Evolutionary conservation across 2,329 filamentous ascomycete species (phyloP), one percentile per base, ranked within the genome.

Genomic region (Penicillium sp.): DNA sequence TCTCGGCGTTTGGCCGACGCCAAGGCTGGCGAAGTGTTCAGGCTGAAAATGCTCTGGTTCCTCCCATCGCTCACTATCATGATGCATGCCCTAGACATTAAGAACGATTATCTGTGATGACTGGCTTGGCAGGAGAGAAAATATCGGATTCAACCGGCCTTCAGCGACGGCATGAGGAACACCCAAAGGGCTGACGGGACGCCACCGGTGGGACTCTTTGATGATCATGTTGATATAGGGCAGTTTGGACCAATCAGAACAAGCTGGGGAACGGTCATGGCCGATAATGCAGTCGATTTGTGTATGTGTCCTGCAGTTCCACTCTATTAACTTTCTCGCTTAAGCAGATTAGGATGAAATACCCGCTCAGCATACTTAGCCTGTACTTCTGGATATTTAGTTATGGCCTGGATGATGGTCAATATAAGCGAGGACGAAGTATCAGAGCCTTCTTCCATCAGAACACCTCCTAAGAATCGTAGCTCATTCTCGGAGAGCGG

Each of bases 371-470:
- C 29, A 17, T 35, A 23, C 44, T 35, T 33, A 6, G 44, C 44
- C 31, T 48, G 44, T 4, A 48, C 19, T 17, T 48, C 19, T 2
- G 29, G 44, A 35, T 48, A 54, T 9, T 49, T 41, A n/a, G 33
- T 45, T 47, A 56, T 52, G 3, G 47, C 53, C 3, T 56, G 53
- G 2, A 55, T 55, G 9, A 55, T 43, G 3, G 47, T 21, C 9
- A 51, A 17, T 19, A 51, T 44, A n/a, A 51, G n/a, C 8, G 47
- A 36, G 17, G 36, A 50, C 3, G 36, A 33, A 12, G 53, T 55
- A 25, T 55, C 47, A 1, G 53, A 51, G 6, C 39, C 53, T 17
- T 31, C 45, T 21, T 55, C 45, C 38, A 55, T 55, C 38, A 55
- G 5, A 4, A 50, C 39, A 12, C 45, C 45, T 7, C 53, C 39